Base-by-base conservation (phyloP, 306 rosid genomes). In the Trifolium dubium region DNA sequence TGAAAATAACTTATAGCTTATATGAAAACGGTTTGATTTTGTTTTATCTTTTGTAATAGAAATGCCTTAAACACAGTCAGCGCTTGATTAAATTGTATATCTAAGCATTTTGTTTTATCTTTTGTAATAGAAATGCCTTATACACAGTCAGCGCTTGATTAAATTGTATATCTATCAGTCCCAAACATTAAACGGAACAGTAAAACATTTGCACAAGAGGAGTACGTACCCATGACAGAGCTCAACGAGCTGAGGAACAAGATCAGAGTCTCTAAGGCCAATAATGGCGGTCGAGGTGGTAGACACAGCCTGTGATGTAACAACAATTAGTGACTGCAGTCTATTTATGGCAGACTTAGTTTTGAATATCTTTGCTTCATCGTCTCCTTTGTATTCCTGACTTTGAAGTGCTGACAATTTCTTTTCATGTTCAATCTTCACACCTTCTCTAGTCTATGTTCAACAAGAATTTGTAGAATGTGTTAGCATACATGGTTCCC, bases 361-460 rank as follows among this genome's bases (percentile, higher is more conserved):
- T 87, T 92, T 92, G 87, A 87, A 85, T 72, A 92, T 73, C 90
- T 95, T 92, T 60, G 86, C 83, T 81, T 90, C 97, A 59, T 92
- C 96, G 67, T 87, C 97, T 60, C 98, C 97, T 80, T 89, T 95
- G 93, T 85, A 90, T 80, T 95, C 99, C 84, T 92, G 98, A 81
- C 84, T 85, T 77, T 95, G 99, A 53, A 95, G 83, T 0, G 84
- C 74, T 3, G 96, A 79, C 79, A 95, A 54, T 84, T 95, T 95
- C 89, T 88, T 92, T 54, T 90, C 97, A 72, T 88, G 97, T 58
- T 87, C 99, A 62, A 95, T 95, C 92, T 90, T 95, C 84, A 86
- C 86, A 39, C 93, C 85, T 92, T 95, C 99, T 80, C 99, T 90
- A 8, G 88, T 86, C 99, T 95, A 67, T 59, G 83, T 73, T 74